A percentile compares a stretch with the other conserved stretches of the same genome.
phyloP scores from a whole-genome alignment of 768 basidiomycete species.

The Gautieria morchelliformis region DNA sequence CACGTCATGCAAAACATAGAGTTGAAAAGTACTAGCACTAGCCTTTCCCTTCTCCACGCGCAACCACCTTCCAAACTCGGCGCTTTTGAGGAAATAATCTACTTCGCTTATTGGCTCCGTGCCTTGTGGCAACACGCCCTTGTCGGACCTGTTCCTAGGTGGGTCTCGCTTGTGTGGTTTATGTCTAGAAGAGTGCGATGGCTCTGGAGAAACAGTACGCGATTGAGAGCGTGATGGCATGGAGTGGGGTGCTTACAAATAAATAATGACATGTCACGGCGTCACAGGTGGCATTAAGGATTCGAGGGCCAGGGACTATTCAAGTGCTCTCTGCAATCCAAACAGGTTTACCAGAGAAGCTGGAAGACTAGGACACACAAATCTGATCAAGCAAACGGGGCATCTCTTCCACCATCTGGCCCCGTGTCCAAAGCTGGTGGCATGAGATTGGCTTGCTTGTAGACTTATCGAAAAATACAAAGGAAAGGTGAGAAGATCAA shows the following conservation, averaged over 20 bases:
- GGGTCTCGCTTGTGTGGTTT: background rate
- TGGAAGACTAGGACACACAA: constrained; percentile 30
- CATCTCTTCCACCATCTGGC: constrained; percentile 91
- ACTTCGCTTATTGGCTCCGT: constrained; percentile 62
- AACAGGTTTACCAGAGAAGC: constrained; percentile 10
- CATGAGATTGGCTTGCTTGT: constrained; percentile 80
- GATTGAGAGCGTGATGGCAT: constrained; percentile 7
- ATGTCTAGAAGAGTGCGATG: background rate
- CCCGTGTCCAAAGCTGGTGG: constrained; percentile 84
- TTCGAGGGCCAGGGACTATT: constrained; percentile 89
- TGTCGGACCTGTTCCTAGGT: background rate
- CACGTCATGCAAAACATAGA: background rate
- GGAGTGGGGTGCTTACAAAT: background rate
- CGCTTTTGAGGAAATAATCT: constrained; percentile 84
- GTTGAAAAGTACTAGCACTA: constrained; percentile 11
- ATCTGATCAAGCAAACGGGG: constrained; percentile 88
- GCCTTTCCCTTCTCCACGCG: constrained; percentile 62
- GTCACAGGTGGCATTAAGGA: constrained; percentile 59
- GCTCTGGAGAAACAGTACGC: background rate
- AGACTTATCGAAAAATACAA: constrained; percentile 78
- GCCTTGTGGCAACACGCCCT: constrained; percentile 38
- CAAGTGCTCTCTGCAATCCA: constrained; percentile 61
- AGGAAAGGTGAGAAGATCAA: constrained; percentile 59
- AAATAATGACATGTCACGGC: background rate
- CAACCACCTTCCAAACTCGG: constrained; percentile 82